Conservation (phyloP, 805 yeast genomes). For the Saturnispora bothae region DNA sequence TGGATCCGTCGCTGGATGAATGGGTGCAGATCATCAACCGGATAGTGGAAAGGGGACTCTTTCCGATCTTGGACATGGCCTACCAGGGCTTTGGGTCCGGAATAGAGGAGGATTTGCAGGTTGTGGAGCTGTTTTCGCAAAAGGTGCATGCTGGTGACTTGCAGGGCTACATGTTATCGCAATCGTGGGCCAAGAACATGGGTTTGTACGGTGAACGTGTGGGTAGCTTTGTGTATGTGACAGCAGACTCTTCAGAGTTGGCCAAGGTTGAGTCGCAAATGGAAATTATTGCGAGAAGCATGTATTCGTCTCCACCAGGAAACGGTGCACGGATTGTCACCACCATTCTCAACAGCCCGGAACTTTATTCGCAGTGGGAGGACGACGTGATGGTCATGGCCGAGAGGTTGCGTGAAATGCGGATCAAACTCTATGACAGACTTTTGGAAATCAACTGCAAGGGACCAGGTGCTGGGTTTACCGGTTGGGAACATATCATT, state of each 20-base stretch:
- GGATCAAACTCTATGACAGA: conserved; percentile 50
- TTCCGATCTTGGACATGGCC: conserved; percentile 87
- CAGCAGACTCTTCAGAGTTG: conserved; percentile 44
- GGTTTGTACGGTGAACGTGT: conserved; percentile 94
- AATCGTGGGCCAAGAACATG: conserved; percentile 90
- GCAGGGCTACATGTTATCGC: conserved; percentile 56
- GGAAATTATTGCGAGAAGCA: conserved; percentile 73
- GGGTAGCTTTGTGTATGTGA: conserved; percentile 64
- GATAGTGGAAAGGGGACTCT: conserved; percentile 44
- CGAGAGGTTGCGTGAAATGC: conserved; percentile 63
- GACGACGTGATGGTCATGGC: conserved; percentile 71
- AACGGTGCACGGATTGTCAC: conserved; percentile 89
- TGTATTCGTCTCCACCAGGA: conserved; percentile 89
- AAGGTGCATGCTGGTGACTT: conserved; percentile 39
- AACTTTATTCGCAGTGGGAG: conserved; percentile 66
- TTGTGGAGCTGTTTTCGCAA: conserved; percentile 32
- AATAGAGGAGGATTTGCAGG: conserved; percentile 53
- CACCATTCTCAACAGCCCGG: conserved; percentile 51
- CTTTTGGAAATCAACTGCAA: conserved; percentile 29
- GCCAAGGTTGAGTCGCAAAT: conserved; percentile 50
- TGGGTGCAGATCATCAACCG: conserved; percentile 70
- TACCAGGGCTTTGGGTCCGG: conserved; percentile 95
- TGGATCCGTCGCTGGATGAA: conserved; percentile 74
- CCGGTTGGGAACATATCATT: conserved; percentile 78
- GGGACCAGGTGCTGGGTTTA: conserved; percentile 32